phyloP scores from a whole-genome alignment of 768 basidiomycete genomes.

The Kwoniella botswanensis region DNA sequence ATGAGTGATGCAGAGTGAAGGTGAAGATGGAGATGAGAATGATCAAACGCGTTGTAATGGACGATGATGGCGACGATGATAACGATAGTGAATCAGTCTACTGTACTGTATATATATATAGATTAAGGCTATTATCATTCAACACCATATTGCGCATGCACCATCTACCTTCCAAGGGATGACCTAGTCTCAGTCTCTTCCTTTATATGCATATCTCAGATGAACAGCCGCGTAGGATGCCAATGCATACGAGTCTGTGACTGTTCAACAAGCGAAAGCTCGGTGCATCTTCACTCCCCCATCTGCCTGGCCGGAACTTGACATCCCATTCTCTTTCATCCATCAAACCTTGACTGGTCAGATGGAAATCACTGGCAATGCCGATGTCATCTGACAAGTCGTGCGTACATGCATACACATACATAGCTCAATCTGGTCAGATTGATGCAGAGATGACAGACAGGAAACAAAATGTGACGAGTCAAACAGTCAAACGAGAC shows the following conservation, averaged over 20 bases:
- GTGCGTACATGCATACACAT: neutral
- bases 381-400: neutral
- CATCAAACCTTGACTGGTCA: neutral
- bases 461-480: too few species aligned
- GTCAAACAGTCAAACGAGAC: neutral
- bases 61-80: neutral
- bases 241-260: neutral
- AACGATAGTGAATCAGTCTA: neutral
- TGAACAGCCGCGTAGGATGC: neutral
- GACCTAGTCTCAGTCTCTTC: neutral
- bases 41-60: slow-evolving; percentile 1
- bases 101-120: neutral
- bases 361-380: too few species aligned
- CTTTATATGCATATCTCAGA: neutral
- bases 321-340: neutral
- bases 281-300: neutral
- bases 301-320: neutral
- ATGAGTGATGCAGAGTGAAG: neutral
- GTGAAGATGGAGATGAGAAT: slow-evolving; percentile 1
- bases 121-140: neutral
- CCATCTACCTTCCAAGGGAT: neutral
- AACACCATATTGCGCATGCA: neutral
- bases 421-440: neutral
- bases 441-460: neutral
- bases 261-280: neutral